Conservation (phyloP, 1,284 basidiomycete genomes). For the Somion occarium region DNA sequence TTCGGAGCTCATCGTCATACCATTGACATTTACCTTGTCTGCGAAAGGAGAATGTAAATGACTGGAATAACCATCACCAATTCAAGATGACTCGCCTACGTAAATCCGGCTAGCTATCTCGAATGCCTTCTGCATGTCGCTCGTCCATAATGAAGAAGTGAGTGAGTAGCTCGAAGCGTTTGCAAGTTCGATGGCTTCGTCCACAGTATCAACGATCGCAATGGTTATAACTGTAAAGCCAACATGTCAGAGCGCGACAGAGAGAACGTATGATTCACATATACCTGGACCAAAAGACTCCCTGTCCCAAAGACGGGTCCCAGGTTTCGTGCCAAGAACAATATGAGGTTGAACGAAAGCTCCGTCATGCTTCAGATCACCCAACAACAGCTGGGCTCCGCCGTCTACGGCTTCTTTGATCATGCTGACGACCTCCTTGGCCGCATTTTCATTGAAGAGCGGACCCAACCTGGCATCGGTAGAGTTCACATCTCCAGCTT, state of each 20-base stretch:
- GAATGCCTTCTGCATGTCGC: conserved; percentile 40
- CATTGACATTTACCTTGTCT: conserved; percentile 24
- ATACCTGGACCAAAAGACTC: conserved; percentile 59
- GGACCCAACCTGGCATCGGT: conserved; percentile 28
- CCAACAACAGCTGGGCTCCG: conserved; percentile 49
- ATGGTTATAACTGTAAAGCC: conserved; percentile 40
- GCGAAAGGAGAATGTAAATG: too few relatives aligned
- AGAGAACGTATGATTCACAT: too few relatives aligned
- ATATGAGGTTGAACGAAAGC: conserved; percentile 52
- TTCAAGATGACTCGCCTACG: conserved; percentile 29
- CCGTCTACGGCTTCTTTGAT: conserved; percentile 44
- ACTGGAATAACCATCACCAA: too few relatives aligned
- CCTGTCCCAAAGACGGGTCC: conserved; percentile 46
- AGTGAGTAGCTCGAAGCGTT: conserved; percentile 53
- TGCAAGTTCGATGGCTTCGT: conserved; percentile 49
- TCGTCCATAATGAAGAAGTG: conserved; percentile 48
- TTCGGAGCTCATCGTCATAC: conserved; percentile 2
- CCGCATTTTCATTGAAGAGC: conserved; percentile 45
- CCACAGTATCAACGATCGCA: conserved; percentile 40
- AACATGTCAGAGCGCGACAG: too few relatives aligned
- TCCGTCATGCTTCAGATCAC: conserved; percentile 36
- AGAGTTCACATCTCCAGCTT: conserved; percentile 27
- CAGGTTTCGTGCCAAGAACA: conserved; percentile 40
- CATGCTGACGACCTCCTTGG: conserved; percentile 42
- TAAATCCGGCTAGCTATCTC: conserved; percentile 43